Evolutionary conservation across 768 basidiomycete genomes (phyloP).

Genomic region (Ramaria rubella): DNA sequence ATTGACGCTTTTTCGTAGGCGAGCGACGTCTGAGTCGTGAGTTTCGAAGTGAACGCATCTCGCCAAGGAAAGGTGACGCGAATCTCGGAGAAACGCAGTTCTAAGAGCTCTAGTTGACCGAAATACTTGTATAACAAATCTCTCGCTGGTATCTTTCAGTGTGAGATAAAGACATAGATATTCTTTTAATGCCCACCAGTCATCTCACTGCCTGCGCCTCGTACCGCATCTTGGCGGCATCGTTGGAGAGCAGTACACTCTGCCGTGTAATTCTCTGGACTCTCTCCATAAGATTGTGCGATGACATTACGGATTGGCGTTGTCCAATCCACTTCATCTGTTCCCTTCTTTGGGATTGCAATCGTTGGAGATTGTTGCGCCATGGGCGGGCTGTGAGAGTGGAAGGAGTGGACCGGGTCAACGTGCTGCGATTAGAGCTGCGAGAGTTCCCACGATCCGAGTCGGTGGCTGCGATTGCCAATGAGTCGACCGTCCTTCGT

Average conservation of each 20-base stretch:
- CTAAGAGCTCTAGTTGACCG: constrained; percentile 94
- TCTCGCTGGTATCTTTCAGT: constrained; percentile 44
- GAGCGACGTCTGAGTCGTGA: constrained; percentile 91
- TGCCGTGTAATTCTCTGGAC: constrained; percentile 77
- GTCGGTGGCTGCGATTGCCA: neutral
- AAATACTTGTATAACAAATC: constrained; percentile 99
- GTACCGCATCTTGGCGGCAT: constrained; percentile 91
- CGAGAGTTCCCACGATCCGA: neutral
- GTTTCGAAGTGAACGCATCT: constrained; percentile 93
- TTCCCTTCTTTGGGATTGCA: constrained; percentile 88
- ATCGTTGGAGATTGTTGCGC: constrained; percentile 83
- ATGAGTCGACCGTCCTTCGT: constrained; percentile 39
- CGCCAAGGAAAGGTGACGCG: constrained; percentile 95
- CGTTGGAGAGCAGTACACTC: constrained; percentile 84
- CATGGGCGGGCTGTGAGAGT: constrained; percentile 32
- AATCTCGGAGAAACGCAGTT: constrained; percentile 94
- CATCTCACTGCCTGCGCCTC: constrained; percentile 91
- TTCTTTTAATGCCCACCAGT: constrained; percentile 53
- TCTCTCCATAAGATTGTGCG: constrained; percentile 88
- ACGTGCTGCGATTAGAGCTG: neutral
- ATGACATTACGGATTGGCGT: constrained; percentile 80
- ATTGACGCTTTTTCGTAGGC: constrained; percentile 98
- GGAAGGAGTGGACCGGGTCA: neutral
- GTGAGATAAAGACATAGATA: neutral
- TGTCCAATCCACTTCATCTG: constrained; percentile 96